These are phyloP conservation scores for Chytridium lagenaria DNA, from an alignment of 371 early-diverging fungal genomes.

Conservation along the genomic window DNA sequence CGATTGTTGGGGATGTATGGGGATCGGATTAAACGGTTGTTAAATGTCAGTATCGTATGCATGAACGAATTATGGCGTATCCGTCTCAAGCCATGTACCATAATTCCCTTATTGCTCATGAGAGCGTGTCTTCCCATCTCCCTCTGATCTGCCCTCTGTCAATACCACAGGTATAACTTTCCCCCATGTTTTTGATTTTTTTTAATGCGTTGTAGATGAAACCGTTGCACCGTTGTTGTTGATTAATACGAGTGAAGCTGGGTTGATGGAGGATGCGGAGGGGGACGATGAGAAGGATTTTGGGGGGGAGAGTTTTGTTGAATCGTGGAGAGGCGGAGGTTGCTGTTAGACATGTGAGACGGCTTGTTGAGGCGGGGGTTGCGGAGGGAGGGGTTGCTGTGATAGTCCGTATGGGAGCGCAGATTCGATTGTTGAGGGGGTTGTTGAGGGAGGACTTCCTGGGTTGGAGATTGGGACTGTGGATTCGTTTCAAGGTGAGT, in stretches of 20 bases:
- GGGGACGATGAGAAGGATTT: slow-evolving; percentile 50
- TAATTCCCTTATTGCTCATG: slow-evolving; percentile 67
- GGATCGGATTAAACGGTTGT: slow-evolving; percentile 63
- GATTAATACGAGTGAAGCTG: slow-evolving; percentile 79
- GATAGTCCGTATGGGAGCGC: slow-evolving; percentile 87
- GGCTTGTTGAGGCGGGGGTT: slow-evolving; percentile 71
- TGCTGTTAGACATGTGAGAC: slow-evolving; percentile 65
- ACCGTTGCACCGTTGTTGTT: slow-evolving; percentile 68
- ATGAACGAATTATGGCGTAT: slow-evolving; percentile 80
- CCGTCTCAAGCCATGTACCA: slow-evolving; percentile 61
- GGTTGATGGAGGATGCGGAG: slow-evolving; percentile 60
- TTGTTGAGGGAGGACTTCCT: slow-evolving; percentile 52
- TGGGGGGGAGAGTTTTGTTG: slow-evolving; percentile 57
- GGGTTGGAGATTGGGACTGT: slow-evolving; percentile 85
- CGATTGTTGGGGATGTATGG: slow-evolving; percentile 68
- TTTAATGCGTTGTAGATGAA: slow-evolving; percentile 52
- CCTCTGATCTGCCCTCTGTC: slow-evolving; percentile 71
- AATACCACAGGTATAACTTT: slow-evolving; percentile 30
- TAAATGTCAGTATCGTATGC: slow-evolving; percentile 91
- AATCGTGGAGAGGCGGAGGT: slow-evolving; percentile 80
- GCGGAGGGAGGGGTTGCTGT: slow-evolving; percentile 72
- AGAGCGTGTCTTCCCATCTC: slow-evolving; percentile 68
- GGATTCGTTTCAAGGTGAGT: slow-evolving; percentile 90
- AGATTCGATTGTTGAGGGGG: slow-evolving; percentile 63
- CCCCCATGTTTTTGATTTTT: background rate